Evolutionary conservation across 345 rosid species (phyloP).

Genomic region (Gossypium anomalum): DNA sequence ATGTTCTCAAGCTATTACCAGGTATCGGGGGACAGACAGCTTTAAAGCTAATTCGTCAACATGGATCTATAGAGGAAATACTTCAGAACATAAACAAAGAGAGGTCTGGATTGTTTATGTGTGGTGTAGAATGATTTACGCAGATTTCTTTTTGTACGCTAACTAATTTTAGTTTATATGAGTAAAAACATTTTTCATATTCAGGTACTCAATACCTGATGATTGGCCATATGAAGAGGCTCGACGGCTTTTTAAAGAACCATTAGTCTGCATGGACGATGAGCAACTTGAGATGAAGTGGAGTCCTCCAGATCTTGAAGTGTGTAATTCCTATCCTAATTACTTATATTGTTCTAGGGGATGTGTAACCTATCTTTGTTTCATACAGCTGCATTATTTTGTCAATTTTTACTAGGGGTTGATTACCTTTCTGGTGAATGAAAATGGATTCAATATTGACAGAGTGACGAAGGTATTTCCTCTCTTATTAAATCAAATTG

Average conservation of each 20-base stretch:
- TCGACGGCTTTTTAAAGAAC: conserved; percentile 73
- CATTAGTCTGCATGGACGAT: conserved; percentile 51
- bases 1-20: conserved; percentile 24
- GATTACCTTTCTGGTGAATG: conserved; percentile 66
- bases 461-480: conserved; percentile 76
- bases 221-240: conserved; percentile 93
- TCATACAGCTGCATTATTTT: neutral
- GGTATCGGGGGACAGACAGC: conserved; percentile 95
- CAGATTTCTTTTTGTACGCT: neutral
- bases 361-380: neutral
- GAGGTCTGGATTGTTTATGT: conserved; percentile 37
- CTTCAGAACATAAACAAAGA: conserved; percentile 82
- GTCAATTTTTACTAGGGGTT: conserved; percentile 42
- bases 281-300: conserved; percentile 80
- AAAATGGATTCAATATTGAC: conserved; percentile 85
- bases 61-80: conserved; percentile 80
- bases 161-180: neutral
- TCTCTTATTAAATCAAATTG: neutral
- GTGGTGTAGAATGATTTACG: neutral
- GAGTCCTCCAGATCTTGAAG: conserved; percentile 88
- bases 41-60: conserved; percentile 88
- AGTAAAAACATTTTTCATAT: neutral
- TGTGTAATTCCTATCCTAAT: conserved; percentile 21
- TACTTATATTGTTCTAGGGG: neutral
- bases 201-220: conserved; percentile 80